Conservation (phyloP, 83 land plant genomes). For the Thuja plicata region DNA sequence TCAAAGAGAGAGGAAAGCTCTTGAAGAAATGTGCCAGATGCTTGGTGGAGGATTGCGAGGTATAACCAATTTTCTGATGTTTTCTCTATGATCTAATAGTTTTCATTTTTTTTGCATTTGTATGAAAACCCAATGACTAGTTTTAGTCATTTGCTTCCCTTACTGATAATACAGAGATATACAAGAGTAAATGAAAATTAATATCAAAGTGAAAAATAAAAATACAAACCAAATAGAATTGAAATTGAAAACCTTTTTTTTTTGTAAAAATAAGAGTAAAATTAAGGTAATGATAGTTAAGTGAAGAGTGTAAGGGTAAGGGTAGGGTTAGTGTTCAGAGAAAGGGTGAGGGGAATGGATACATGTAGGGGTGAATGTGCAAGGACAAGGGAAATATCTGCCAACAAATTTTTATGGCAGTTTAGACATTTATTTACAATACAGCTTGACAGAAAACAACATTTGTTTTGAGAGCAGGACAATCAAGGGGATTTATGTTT, state of each 20-base stretch:
- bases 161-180: neutral
- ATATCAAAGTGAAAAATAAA: too few relatives aligned
- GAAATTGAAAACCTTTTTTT: too few relatives aligned
- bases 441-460: neutral
- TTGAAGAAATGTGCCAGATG: slow-evolving; percentile 80
- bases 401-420: neutral
- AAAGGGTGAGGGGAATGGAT: neutral
- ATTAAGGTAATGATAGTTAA: too few relatives aligned
- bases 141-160: neutral
- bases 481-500: neutral
- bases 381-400: neutral
- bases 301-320: neutral
- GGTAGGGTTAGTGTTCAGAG: neutral
- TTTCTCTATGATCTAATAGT: neutral
- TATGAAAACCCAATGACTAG: neutral
- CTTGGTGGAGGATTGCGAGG: slow-evolving; percentile 82
- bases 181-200: too few relatives aligned
- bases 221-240: too few relatives aligned
- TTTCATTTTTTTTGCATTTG: neutral
- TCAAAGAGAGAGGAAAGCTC: slow-evolving; percentile 74
- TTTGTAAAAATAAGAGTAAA: neutral
- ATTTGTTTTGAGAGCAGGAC: neutral
- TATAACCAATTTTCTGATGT: slow-evolving; percentile 4
- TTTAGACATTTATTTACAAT: neutral
- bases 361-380: neutral